Conservation (phyloP, 805 yeast genomes). For the Wickerhamia fluorescens region DNA sequence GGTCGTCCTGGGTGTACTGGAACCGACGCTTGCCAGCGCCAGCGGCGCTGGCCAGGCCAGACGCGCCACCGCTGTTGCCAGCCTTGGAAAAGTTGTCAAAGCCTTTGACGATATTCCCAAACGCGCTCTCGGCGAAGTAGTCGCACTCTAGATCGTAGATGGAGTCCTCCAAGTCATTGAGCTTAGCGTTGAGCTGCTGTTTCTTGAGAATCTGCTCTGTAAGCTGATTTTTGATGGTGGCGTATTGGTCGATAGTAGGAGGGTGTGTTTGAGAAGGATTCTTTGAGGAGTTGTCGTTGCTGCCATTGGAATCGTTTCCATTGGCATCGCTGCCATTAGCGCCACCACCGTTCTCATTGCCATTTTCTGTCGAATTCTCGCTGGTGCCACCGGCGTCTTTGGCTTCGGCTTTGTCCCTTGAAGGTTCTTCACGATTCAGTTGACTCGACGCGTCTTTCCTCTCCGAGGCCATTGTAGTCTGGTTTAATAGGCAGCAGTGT, state of each 20-base stretch:
- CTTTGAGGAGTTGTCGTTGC: no score
- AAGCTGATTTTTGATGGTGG: conserved; percentile 57
- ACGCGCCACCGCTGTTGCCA: conserved; percentile 13
- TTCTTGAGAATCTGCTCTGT: conserved; percentile 56
- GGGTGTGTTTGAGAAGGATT: no score
- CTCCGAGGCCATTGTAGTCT: no score
- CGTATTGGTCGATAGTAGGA: conserved; percentile 46
- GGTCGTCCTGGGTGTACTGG: conserved; percentile 63
- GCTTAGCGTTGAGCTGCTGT: conserved; percentile 56
- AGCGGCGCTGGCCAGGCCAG: not conserved
- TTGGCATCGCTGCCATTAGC: no score
- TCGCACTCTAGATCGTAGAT: conserved; percentile 73
- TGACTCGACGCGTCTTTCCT: no score
- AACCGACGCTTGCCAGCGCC: conserved; percentile 41
- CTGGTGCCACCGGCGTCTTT: no score
- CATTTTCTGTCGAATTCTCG: no score
- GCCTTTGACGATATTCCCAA: conserved; percentile 85
- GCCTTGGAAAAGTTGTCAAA: conserved; percentile 70
- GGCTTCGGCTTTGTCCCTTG: no score
- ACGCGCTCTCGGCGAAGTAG: conserved; percentile 64
- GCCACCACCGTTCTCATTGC: no score
- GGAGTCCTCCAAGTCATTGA: conserved; percentile 63
- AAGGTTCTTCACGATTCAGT: no score
- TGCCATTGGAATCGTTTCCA: no score
- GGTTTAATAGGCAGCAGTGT: no score